Evolutionary conservation across 306 rosid genomes (phyloP), one percentile per base, ranked within the genome.

Genomic region (Medicago ruthenica): DNA sequence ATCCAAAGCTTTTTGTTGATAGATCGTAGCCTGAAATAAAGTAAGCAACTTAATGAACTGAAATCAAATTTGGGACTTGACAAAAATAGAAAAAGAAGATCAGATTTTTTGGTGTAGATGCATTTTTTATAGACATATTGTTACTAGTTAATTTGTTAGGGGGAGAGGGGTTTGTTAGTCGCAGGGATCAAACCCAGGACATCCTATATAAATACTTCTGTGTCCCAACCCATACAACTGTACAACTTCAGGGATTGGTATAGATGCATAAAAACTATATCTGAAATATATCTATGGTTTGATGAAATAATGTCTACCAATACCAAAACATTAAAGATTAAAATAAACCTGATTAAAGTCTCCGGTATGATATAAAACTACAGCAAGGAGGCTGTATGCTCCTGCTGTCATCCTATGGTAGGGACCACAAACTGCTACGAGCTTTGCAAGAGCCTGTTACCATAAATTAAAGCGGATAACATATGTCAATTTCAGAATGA

Each of bases 371-470:
- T 95, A 95, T 64, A 95, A 76, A 87, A 95, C 99, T 73, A 95
- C 99, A 65, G 99, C 99, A 74, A 95, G 99, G 53, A 95, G 98
- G 83, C 97, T 95, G 88, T 95, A 95, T 72, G 99, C 99, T 71
- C 99, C 97, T 1, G 99, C 97, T 9, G 99, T 92, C 97, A 90
- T 92, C 48, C 97, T 91, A 88, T 95, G 97, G 81, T 89, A 95
- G 74, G 99, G 99, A 81, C 99, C 99, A 74, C 99, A 95, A 70
- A 95, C 99, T 37, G 93, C 97, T 76, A 92, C 92, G 51, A 95
- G 92, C 86, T 95, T 92, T 65, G 98, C 92, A 62, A 95, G 97
- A 79, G 99, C 99, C 99, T 95, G 83, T 80, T 80, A 73, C 61
- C 72, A 82, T 16, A 73, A 79, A 75, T 67, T 76, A 62, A 53